Conservation (phyloP, 805 yeast genomes). For the Zygosaccharomyces gambellarensis region DNA sequence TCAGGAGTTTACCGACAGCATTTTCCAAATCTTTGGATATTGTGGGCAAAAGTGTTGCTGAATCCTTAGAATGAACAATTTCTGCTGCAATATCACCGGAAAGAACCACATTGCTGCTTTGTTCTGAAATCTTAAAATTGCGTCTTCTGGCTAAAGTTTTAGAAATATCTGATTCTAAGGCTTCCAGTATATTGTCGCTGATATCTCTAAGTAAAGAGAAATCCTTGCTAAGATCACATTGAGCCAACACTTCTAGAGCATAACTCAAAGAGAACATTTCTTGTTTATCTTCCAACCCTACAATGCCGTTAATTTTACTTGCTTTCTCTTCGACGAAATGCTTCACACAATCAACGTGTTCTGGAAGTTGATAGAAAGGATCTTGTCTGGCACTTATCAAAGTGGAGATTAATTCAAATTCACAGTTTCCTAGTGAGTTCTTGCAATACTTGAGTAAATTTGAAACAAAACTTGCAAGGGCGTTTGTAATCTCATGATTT, state of each 20-base stretch:
- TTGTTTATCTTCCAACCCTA: conserved; percentile 15
- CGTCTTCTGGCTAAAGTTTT: conserved; percentile 1
- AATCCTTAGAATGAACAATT: not conserved
- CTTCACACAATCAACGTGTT: conserved; percentile 4
- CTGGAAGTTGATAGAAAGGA: conserved; percentile 10
- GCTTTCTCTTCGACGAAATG: conserved; percentile 10
- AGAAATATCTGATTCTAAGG: conserved; percentile 2
- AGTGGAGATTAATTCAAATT: conserved; percentile 14
- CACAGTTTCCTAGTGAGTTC: conserved; percentile 21
- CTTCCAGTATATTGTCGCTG: conserved; percentile 4
- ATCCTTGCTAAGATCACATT: conserved; percentile 1
- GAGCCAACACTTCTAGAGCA: conserved; percentile 10
- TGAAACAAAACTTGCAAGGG: conserved; percentile 15
- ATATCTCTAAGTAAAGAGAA: conserved; percentile 7
- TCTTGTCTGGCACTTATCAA: conserved; percentile 12
- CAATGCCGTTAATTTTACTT: conserved; percentile 5
- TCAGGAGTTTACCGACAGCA: conserved; percentile 5
- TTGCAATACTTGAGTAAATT: conserved; percentile 13
- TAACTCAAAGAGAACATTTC: conserved; percentile 11
- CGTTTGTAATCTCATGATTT: conserved; percentile 16
- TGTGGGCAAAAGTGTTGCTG: conserved; percentile 19
- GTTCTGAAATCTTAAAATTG: conserved; percentile 16
- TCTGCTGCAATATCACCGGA: conserved; percentile 8
- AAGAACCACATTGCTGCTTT: conserved; percentile 19
- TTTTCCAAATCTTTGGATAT: conserved; percentile 23